Evolutionary conservation across 169 alveolate genomes (phyloP).

Genomic region (Amoebophrya sp.): DNA sequence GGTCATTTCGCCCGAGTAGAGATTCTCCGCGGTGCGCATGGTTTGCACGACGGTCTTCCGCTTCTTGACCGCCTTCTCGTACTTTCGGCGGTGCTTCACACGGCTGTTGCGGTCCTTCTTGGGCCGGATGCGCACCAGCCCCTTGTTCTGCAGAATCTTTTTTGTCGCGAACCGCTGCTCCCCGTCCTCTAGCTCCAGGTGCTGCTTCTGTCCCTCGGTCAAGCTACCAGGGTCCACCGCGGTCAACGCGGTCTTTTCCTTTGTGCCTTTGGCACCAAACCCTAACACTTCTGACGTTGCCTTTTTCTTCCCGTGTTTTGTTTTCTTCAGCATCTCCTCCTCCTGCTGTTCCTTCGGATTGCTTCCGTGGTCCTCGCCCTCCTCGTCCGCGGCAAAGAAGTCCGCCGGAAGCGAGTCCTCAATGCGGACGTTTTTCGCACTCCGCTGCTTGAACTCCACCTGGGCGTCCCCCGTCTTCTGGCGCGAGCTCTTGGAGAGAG

Average conservation of each 20-base stretch:
- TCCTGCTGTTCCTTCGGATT: neutral
- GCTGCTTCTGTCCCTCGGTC: neutral
- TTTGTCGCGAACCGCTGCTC: neutral
- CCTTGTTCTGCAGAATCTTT: constrained; percentile 8
- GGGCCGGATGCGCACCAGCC: neutral
- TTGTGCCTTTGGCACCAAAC: too few relatives aligned
- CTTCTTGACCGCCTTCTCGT: neutral
- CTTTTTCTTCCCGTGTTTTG: neutral
- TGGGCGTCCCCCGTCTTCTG: neutral
- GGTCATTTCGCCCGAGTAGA: neutral
- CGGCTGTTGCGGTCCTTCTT: constrained; percentile 27
- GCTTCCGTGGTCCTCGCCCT: too few relatives aligned
- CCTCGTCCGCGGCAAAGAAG: too few relatives aligned
- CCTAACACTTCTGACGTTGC: too few relatives aligned
- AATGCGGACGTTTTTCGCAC: neutral
- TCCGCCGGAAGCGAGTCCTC: too few relatives aligned
- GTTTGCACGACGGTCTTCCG: neutral
- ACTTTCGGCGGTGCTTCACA: neutral
- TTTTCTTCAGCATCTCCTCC: neutral
- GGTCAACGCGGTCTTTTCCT: too few relatives aligned
- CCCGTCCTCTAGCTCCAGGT: neutral
- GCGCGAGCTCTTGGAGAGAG: too few relatives aligned
- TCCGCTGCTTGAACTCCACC: neutral
- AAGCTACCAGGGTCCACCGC: neutral
- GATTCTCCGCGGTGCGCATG: neutral